These are phyloP conservation scores for Zea luxurians DNA, from an alignment of 176 grass and related monocot species.

Conservation along the genomic window DNA sequence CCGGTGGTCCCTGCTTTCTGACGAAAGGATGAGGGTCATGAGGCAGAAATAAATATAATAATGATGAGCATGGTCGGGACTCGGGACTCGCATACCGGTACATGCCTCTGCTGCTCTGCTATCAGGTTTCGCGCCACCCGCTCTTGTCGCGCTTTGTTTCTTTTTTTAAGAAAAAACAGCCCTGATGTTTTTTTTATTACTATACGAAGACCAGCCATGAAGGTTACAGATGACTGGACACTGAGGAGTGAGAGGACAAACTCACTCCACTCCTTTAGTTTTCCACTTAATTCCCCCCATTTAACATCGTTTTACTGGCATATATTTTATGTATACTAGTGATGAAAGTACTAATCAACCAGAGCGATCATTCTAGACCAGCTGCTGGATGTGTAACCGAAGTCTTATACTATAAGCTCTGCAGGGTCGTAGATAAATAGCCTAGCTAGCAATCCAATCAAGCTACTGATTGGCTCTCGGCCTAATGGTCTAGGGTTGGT, in stretches of 20 bases:
- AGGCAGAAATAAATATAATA: not conserved
- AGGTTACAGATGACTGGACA: not conserved
- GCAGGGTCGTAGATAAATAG: not conserved
- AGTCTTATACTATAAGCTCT: not conserved
- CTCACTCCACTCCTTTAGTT: not conserved
- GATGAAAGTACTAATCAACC: not conserved
- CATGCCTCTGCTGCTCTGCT: not conserved
- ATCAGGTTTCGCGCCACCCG: slow-evolving; percentile 17
- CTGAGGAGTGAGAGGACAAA: not conserved
- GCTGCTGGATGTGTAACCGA: not conserved
- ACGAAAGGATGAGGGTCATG: not conserved
- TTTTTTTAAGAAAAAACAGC: slow-evolving; percentile 39
- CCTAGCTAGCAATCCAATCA: too few relatives aligned
- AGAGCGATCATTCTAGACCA: not conserved
- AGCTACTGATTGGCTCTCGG: not conserved
- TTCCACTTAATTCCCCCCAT: not conserved
- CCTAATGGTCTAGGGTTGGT: slow-evolving; percentile 42
- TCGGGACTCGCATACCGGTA: not conserved
- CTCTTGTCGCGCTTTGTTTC: slow-evolving; percentile 26
- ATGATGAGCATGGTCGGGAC: not conserved
- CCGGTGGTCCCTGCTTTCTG: not conserved
- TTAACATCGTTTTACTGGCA: not conserved
- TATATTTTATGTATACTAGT: not conserved
- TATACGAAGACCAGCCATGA: slow-evolving; percentile 4
- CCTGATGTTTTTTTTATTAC: slow-evolving; percentile 6